Evolutionary conservation across 129 eudicot genomes (phyloP), one percentile per base, ranked within the genome.

Genomic region (Arctium lappa): DNA sequence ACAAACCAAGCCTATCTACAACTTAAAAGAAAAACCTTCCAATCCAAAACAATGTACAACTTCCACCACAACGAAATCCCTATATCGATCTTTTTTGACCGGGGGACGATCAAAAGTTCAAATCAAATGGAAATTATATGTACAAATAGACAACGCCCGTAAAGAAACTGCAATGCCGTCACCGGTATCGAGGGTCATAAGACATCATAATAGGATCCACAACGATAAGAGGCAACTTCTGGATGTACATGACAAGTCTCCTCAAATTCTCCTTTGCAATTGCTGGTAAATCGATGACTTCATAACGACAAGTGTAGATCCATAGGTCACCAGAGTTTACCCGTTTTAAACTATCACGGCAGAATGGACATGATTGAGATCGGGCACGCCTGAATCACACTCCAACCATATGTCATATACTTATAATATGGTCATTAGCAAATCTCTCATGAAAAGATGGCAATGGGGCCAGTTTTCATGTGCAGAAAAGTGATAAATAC

Each of bases 301-400:
- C 97, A 81, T 78, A 80, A 40, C 82, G 79, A 80, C 89, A 76
- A 11, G 92, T 91, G 89, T 93, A 93, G 39, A 93, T 88, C 97
- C 94, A 93, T 9, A 93, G 91, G 56, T 93, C 97, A 50, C 87
- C 88, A 0, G 94, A 93, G 77, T 88, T 86, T 2, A 93, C 89
- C 44, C 93, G 88, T 78, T 89, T 86, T 50, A 91, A 88, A 76
- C 86, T 88, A 74, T 89, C 95, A 62, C 95, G 93, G 62, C 97
- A 91, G 65, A 91, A 93, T 4, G 95, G 95, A 69, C 97, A 91
- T 56, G 97, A 91, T 38, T 91, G 93, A 74, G 95, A 93, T 69
- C 92, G 91, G 69, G 89, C 80, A 8, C 86, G 89, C 97, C 97
- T 93, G 76, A 63, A 78, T 36, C 48, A 60, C 77, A 62, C 48